Percentiles rank a stretch among this genome's conserved stretches.
Evolutionary conservation across 2,329 filamentous ascomycete species (phyloP).

Genomic region (Thermomyces lanuginosus): DNA sequence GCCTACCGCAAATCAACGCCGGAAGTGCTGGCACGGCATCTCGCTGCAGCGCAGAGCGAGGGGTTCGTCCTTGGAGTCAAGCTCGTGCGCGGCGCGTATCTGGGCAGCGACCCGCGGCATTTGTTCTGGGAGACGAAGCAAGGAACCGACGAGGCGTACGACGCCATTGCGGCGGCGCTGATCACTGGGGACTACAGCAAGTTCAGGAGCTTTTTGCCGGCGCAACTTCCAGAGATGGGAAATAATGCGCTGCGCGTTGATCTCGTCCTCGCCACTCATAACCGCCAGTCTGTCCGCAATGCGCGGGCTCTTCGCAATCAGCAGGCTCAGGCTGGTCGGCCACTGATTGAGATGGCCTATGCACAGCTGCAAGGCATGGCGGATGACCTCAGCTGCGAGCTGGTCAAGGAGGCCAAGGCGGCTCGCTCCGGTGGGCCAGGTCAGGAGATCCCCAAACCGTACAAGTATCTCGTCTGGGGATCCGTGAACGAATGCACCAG

Average conservation of each 20-base stretch:
- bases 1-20: constrained; percentile 53
- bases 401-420: constrained; percentile 30
- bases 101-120: constrained; percentile 51
- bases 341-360: constrained; percentile 34
- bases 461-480: constrained; percentile 42
- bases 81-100: constrained; percentile 57
- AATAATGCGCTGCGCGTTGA: no score
- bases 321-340: constrained; percentile 23
- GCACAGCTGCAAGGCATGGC: constrained; percentile 45
- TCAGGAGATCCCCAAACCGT: constrained; percentile 30
- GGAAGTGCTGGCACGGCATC: constrained; percentile 41
- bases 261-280: constrained; percentile 69
- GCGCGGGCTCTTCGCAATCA: constrained; percentile 33
- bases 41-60: constrained; percentile 41
- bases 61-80: constrained; percentile 55
- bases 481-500: constrained; percentile 58
- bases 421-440: constrained; percentile 13
- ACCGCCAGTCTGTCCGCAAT: constrained; percentile 48
- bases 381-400: constrained; percentile 39
- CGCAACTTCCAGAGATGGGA: no score
- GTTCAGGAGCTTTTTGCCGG: no score
- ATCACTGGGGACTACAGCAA: constrained; percentile 44
- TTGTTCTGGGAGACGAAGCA: constrained; percentile 55
- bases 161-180: constrained; percentile 51
- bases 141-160: constrained; percentile 54